phyloP scores from a whole-genome alignment of 768 basidiomycete species.

The Agaricus blazei region DNA sequence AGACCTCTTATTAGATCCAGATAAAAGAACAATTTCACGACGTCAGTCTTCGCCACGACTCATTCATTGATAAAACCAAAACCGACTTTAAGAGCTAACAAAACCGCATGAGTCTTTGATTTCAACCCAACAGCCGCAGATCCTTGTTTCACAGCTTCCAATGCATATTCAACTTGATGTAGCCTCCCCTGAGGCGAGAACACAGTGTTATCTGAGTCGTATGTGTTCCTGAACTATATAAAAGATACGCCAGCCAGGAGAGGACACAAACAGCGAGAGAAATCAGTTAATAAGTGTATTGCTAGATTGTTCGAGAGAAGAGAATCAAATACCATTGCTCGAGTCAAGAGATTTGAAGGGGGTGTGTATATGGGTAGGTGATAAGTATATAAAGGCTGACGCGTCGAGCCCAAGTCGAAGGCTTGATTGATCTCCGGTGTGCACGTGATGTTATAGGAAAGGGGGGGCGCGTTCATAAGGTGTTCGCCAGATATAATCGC shows the following conservation, averaged over 20 bases:
- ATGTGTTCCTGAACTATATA: conserved; percentile 85
- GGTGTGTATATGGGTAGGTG: no score
- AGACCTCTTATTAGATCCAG: conserved; percentile 60
- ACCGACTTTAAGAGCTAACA: conserved; percentile 87
- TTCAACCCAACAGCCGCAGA: conserved; percentile 97
- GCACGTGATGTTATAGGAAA: no score
- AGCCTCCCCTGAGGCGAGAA: conserved; percentile 95
- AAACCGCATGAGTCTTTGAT: conserved; percentile 90
- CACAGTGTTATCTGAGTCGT: conserved; percentile 98
- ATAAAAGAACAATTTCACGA: no score
- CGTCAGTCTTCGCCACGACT: no score
- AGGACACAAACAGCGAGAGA: no score
- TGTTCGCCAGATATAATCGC: no score
- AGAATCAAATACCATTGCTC: no score
- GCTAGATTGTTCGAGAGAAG: no score
- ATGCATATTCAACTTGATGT: conserved; percentile 97
- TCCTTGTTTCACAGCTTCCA: conserved; percentile 99
- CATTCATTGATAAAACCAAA: not conserved
- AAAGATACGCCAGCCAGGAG: not conserved
- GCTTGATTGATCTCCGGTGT: not conserved
- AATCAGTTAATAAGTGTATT: no score
- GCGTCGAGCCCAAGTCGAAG: not conserved
- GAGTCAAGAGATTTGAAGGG: no score
- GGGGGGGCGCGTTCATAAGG: no score
- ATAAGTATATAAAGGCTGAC: conserved; percentile 1